These are phyloP conservation scores for Filosporella fistucella DNA, from an alignment of 495 filamentous ascomycete genomes.

Conservation along the genomic window DNA sequence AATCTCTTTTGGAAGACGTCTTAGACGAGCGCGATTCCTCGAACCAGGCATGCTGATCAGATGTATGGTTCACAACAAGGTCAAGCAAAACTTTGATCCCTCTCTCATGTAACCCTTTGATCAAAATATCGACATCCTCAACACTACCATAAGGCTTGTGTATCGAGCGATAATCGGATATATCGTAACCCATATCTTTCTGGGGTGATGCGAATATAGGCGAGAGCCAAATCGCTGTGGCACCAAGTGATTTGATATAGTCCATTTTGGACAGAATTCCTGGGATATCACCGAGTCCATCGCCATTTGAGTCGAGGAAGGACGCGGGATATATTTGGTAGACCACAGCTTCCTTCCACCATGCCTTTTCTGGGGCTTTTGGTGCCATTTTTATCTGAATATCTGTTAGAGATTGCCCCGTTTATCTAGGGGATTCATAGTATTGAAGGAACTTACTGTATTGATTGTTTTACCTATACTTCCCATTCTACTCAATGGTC, in stretches of 20 bases:
- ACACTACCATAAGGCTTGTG: slow-evolving; percentile 57
- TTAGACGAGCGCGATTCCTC: slow-evolving; percentile 48
- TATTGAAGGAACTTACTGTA: too few relatives aligned
- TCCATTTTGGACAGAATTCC: slow-evolving; percentile 61
- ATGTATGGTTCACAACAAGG: slow-evolving; percentile 63
- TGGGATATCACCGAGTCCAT: slow-evolving; percentile 64
- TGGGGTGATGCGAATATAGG: slow-evolving; percentile 62
- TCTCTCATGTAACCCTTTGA: slow-evolving; percentile 44
- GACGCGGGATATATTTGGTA: slow-evolving; percentile 70
- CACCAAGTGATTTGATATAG: slow-evolving; percentile 52
- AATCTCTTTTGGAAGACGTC: slow-evolving; percentile 48
- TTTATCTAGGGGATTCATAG: too few relatives aligned
- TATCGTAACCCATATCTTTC: slow-evolving; percentile 58
- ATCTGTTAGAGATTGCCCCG: too few relatives aligned
- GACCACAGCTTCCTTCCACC: slow-evolving; percentile 42
- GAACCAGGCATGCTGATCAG: slow-evolving; percentile 60
- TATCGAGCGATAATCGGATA: slow-evolving; percentile 61
- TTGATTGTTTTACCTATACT: too few relatives aligned
- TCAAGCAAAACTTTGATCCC: slow-evolving; percentile 60
- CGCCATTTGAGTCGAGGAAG: slow-evolving; percentile 61
- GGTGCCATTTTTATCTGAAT: neutral
- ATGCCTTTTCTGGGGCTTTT: slow-evolving; percentile 7
- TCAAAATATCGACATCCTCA: slow-evolving; percentile 58
- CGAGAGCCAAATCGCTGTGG: slow-evolving; percentile 62
- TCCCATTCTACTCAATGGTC: too few relatives aligned